These are phyloP conservation scores for Rhodocollybia butyracea DNA, from an alignment of 768 basidiomycete species.

Conservation along the genomic window DNA sequence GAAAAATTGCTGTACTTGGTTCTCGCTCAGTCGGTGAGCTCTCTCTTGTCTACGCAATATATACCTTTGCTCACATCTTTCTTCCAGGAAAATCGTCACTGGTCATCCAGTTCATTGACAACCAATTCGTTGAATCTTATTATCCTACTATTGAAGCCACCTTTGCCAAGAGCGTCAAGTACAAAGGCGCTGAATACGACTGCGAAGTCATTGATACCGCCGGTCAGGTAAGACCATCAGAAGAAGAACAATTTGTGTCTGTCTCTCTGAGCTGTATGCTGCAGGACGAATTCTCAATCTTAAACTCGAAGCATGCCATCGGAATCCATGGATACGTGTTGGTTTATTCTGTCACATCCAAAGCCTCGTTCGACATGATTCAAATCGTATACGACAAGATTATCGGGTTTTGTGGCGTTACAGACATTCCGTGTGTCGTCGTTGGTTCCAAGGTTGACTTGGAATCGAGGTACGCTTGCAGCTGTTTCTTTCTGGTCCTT, in stretches of 20 bases:
- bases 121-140: slow-evolving; percentile 88
- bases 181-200: slow-evolving; percentile 89
- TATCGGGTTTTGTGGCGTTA: slow-evolving; percentile 78
- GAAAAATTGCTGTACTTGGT: slow-evolving; percentile 87
- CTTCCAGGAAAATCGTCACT: slow-evolving; percentile 88
- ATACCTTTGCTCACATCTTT: slow-evolving; percentile 10
- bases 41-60: slow-evolving; percentile 9
- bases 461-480: slow-evolving; percentile 60
- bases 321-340: slow-evolving; percentile 97
- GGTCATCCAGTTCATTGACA: slow-evolving; percentile 90
- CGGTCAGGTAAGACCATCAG: slow-evolving; percentile 68
- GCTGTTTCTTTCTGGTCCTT: not conserved
- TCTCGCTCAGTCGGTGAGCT: slow-evolving; percentile 79
- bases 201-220: slow-evolving; percentile 99
- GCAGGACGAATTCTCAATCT: slow-evolving; percentile 93
- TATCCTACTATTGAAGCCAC: slow-evolving; percentile 95
- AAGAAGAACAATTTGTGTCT: not conserved
- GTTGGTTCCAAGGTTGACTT: slow-evolving; percentile 93
- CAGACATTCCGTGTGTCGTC: slow-evolving; percentile 87
- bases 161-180: slow-evolving; percentile 78
- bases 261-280: slow-evolving; percentile 9
- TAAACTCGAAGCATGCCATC: slow-evolving; percentile 91
- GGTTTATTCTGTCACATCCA: slow-evolving; percentile 90
- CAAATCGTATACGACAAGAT: slow-evolving; percentile 93
- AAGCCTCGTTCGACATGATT: slow-evolving; percentile 93